Conservation (phyloP, 495 filamentous ascomycete species). For the Hyaloscypha variabilis region DNA sequence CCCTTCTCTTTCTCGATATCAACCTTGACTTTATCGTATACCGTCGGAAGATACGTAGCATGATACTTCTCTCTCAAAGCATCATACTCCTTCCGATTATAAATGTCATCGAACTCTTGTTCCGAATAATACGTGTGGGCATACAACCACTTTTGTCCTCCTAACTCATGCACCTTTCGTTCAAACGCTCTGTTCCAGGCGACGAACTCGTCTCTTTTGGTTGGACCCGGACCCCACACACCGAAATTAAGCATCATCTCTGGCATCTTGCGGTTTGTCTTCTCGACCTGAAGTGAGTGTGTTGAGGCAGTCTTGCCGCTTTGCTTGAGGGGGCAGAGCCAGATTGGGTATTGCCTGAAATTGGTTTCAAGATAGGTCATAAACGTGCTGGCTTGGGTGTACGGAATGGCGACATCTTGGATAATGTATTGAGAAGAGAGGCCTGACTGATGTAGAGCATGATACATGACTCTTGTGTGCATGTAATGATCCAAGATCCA, state of each 20-base stretch:
- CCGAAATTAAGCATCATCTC: constrained; percentile 56
- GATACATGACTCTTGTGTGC: constrained; percentile 65
- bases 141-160: constrained; percentile 66
- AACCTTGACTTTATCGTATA: constrained; percentile 60
- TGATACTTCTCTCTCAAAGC: constrained; percentile 51
- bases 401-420: constrained; percentile 60
- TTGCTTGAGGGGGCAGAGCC: constrained; percentile 58
- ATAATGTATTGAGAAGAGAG: constrained; percentile 53
- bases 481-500: constrained; percentile 62
- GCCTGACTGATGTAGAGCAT: constrained; percentile 55
- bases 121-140: constrained; percentile 60
- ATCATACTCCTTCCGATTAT: constrained; percentile 51
- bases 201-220: constrained; percentile 44
- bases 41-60: constrained; percentile 51
- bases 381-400: constrained; percentile 45
- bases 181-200: constrained; percentile 66
- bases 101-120: constrained; percentile 56
- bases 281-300: constrained; percentile 37
- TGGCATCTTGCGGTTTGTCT: constrained; percentile 16
- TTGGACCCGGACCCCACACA: constrained; percentile 55
- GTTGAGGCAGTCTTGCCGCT: constrained; percentile 45
- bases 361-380: constrained; percentile 49
- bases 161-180: constrained; percentile 59
- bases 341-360: constrained; percentile 56
- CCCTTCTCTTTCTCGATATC: constrained; percentile 32